Evolutionary conservation across 2,329 filamentous ascomycete species (phyloP).

Genomic region (Paecilomyces niveus): DNA sequence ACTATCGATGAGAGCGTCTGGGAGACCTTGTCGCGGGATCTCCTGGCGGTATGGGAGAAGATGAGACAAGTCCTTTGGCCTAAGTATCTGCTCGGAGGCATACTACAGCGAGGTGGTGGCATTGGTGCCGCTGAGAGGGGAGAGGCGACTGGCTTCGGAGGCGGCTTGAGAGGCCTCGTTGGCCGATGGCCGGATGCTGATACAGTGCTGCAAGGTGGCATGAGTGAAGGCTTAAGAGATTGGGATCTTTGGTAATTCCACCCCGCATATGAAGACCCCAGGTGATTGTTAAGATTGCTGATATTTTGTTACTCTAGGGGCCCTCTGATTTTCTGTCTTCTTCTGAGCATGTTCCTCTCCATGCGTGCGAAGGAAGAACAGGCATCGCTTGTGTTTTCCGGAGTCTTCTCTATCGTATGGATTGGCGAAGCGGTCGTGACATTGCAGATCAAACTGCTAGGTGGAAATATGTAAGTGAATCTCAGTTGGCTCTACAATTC

Average conservation of each 20-base stretch:
- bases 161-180: slow-evolving; percentile 48
- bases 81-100: slow-evolving; percentile 75
- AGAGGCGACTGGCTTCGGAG: slow-evolving; percentile 41
- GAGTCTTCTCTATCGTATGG: slow-evolving; percentile 96
- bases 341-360: slow-evolving; percentile 81
- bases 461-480: slow-evolving; percentile 80
- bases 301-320: slow-evolving; percentile 53
- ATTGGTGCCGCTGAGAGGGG: slow-evolving; percentile 51
- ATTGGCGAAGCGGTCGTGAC: slow-evolving; percentile 94
- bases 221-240: slow-evolving; percentile 85
- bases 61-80: slow-evolving; percentile 96
- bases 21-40: slow-evolving; percentile 89
- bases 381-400: slow-evolving; percentile 84
- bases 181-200: slow-evolving; percentile 63
- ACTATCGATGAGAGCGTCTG: slow-evolving; percentile 97
- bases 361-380: slow-evolving; percentile 72
- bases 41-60: slow-evolving; percentile 94
- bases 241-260: slow-evolving; percentile 81
- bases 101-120: slow-evolving; percentile 52
- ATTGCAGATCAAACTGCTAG: slow-evolving; percentile 92
- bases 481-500: slow-evolving; percentile 15
- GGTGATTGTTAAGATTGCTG: slow-evolving; percentile 6
- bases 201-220: slow-evolving; percentile 58
- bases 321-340: slow-evolving; percentile 84
- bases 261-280: not conserved